phyloP scores from a whole-genome alignment of 768 basidiomycete genomes.

The Leccinum truebloodii region DNA sequence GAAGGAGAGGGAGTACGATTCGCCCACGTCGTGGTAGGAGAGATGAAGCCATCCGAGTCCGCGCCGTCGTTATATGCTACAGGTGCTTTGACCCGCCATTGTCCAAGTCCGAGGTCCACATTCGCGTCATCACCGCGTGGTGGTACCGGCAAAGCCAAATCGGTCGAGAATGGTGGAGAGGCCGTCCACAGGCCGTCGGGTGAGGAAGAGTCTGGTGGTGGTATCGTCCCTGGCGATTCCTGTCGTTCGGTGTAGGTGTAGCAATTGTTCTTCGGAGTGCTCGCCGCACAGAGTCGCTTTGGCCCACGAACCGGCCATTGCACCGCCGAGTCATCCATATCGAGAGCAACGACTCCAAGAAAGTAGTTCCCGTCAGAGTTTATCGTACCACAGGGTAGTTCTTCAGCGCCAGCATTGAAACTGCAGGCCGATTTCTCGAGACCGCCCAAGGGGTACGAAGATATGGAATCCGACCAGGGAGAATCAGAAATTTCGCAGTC shows the following conservation, averaged over 20 bases:
- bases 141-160: background rate
- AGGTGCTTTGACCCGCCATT: slow-evolving; percentile 1
- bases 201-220: slow-evolving; percentile 28
- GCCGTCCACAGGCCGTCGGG: slow-evolving; percentile 5
- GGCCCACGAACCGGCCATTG: slow-evolving; percentile 4
- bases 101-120: slow-evolving; percentile 8
- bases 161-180: slow-evolving; percentile 1
- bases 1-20: background rate
- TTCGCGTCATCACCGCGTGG: background rate
- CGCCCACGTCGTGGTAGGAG: background rate
- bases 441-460: background rate
- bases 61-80: background rate
- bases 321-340: background rate
- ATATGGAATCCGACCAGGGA: slow-evolving; percentile 9
- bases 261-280: slow-evolving; percentile 10
- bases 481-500: slow-evolving; percentile 3
- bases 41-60: background rate
- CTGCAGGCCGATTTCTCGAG: background rate
- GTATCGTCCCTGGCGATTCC: slow-evolving; percentile 4
- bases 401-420: background rate
- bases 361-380: background rate
- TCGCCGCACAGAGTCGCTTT: background rate
- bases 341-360: background rate
- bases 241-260: background rate
- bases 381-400: background rate